Evolutionary conservation across 306 rosid genomes (phyloP), one percentile per base, ranked within the genome.

Genomic region (Clitoria ternatea): DNA sequence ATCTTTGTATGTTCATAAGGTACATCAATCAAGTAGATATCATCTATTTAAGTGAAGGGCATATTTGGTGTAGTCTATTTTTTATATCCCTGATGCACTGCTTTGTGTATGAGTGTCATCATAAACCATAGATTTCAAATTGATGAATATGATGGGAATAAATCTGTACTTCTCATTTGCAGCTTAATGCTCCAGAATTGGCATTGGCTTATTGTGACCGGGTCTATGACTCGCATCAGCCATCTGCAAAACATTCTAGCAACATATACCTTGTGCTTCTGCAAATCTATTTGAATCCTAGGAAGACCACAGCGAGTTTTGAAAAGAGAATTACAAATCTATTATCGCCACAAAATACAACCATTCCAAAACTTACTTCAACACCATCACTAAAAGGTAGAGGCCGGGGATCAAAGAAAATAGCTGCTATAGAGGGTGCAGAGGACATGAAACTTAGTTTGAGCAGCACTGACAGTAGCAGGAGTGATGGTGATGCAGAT

Each of bases 341-440:
- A 59, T 77, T 84, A 75, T 81, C 91, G 27, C 85, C 82, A 17
- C 89, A 83, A 77, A 83, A 80, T 81, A 61, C 76, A 9, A 33
- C 85, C 61, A 61, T 68, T 53, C 84, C 84, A 50, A 95, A 79
- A 79, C 86, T 61, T 80, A 76, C 87, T 71, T 76, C 88, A 35
- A 72, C 79, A 23, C 20, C 83, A 47, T 77, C 89, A 44, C 54
- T 77, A 52, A 91, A 72, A 79, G 65, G 75, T 74, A 91, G 79
- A 72, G 82, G 90, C 61, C 89, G 99, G 44, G 90, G 82, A 70
- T 20, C 64, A 19, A 91, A 85, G 80, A 95, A 95, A 84, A 89
- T 95, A 85, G 96, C 92, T 61, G 85, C 87, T 37, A 95, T 95
- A 81, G 99, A 95, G 81, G 91, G 96, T 73, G 99, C 97, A 47